Percentiles rank a stretch among this genome's conserved stretches.
Conservation (phyloP, 305 asterid genomes). For the Salvia sclarea region DNA sequence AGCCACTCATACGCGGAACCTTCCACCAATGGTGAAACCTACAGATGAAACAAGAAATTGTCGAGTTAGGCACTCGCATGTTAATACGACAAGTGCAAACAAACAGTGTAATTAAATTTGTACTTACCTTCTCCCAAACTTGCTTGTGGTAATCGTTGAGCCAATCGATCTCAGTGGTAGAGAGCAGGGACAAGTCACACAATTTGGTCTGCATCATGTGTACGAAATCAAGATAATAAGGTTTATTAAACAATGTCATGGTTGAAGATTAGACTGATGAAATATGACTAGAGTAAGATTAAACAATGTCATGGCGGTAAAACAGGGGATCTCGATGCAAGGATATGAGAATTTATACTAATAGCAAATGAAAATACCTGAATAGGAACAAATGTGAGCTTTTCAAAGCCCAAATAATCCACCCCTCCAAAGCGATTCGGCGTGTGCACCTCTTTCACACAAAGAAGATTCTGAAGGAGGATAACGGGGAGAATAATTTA, state of each 20-base stretch:
- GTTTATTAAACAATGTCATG: conserved; percentile 8
- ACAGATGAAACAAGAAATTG: background rate
- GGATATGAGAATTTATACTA: conserved; percentile 1
- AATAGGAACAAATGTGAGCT: conserved; percentile 92
- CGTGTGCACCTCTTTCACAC: conserved; percentile 72
- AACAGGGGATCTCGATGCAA: background rate
- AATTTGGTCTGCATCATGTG: conserved; percentile 56
- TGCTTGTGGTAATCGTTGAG: conserved; percentile 81
- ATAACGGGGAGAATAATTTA: conserved; percentile 28
- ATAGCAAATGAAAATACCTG: conserved; percentile 57
- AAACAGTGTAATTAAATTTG: background rate
- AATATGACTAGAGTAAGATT: background rate
- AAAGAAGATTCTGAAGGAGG: conserved; percentile 79
- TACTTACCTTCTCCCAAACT: conserved; percentile 92
- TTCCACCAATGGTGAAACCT: conserved; percentile 87
- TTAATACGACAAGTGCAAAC: background rate
- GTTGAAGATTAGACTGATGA: background rate
- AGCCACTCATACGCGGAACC: conserved; percentile 88
- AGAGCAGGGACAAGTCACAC: conserved; percentile 66
- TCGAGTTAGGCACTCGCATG: conserved; percentile 6
- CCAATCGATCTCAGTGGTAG: conserved; percentile 75
- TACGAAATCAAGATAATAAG: conserved; percentile 20
- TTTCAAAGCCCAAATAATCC: conserved; percentile 86
- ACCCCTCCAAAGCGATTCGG: conserved; percentile 90
- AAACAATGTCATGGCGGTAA: background rate